These are phyloP conservation scores for Gamarada debralockiae DNA, from an alignment of 495 filamentous ascomycete species.

Conservation along the genomic window DNA sequence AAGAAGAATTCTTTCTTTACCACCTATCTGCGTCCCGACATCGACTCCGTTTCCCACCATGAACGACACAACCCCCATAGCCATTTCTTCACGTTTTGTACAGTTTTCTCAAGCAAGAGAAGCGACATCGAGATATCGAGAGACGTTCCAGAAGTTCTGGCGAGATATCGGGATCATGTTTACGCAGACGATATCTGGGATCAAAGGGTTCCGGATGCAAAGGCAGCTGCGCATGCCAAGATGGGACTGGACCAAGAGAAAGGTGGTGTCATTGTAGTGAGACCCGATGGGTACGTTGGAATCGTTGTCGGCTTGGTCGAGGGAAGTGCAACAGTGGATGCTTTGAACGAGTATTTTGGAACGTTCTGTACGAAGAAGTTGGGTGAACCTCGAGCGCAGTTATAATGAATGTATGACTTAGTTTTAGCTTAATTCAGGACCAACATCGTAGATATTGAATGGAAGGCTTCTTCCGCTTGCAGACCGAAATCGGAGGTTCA, in stretches of 20 bases:
- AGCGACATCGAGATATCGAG: conserved; percentile 59
- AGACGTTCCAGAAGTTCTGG: conserved; percentile 62
- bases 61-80: conserved; percentile 82
- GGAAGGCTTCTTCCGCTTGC: no score
- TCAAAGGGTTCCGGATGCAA: conserved; percentile 59
- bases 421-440: no score
- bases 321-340: conserved; percentile 74
- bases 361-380: conserved; percentile 53
- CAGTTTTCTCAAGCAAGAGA: conserved; percentile 63
- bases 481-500: no score
- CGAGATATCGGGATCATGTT: conserved; percentile 74
- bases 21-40: conserved; percentile 57
- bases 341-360: conserved; percentile 78
- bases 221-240: conserved; percentile 77
- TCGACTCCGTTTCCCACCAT: conserved; percentile 65
- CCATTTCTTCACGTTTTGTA: conserved; percentile 72
- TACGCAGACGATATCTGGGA: conserved; percentile 86
- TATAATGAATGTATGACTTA: conserved; percentile 23
- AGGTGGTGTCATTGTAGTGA: conserved; percentile 75
- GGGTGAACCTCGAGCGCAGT: conserved; percentile 29
- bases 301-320: conserved; percentile 68
- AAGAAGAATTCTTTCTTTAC: conserved; percentile 67
- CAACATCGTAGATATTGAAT: no score
- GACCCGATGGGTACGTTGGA: conserved; percentile 84
- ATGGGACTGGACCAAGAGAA: conserved; percentile 71